Evolutionary conservation across 306 rosid genomes (phyloP).

Genomic region (Malus asiatica): DNA sequence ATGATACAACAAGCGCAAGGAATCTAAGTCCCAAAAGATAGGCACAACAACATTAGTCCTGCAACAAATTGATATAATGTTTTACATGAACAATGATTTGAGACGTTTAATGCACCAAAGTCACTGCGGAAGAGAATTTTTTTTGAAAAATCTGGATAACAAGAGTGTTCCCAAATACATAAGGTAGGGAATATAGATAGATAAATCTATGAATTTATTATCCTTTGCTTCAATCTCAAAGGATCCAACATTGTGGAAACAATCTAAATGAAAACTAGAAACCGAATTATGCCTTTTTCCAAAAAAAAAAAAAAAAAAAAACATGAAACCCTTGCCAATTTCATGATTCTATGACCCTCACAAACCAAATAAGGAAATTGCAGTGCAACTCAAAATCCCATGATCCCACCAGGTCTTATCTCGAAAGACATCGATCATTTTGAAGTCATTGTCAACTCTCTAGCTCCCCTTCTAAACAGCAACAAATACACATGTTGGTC

Average conservation of each 20-base stretch:
- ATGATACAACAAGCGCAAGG: background rate
- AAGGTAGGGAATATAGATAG: background rate
- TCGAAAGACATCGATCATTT: too few species aligned
- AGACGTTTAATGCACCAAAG: background rate
- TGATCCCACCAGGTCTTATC: too few species aligned
- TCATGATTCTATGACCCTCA: background rate
- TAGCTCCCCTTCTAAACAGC: too few species aligned
- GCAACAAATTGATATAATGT: background rate
- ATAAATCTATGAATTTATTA: background rate
- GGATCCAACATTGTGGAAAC: background rate
- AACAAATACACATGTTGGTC: too few species aligned
- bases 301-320: background rate
- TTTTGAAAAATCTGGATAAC: background rate
- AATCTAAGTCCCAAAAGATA: slow-evolving; percentile 9
- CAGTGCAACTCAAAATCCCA: too few species aligned
- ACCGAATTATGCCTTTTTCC: background rate
- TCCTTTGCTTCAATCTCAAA: background rate
- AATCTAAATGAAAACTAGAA: background rate
- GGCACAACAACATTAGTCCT: slow-evolving; percentile 5
- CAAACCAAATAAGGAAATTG: background rate
- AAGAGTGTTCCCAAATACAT: background rate
- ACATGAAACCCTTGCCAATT: background rate
- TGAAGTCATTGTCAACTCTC: too few species aligned
- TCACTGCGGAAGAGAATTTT: background rate
- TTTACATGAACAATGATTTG: slow-evolving; percentile 5